Evolutionary conservation across 2,329 filamentous ascomycete species (phyloP), one percentile per base, ranked within the genome.

Genomic region (Lecanosticta acicola): DNA sequence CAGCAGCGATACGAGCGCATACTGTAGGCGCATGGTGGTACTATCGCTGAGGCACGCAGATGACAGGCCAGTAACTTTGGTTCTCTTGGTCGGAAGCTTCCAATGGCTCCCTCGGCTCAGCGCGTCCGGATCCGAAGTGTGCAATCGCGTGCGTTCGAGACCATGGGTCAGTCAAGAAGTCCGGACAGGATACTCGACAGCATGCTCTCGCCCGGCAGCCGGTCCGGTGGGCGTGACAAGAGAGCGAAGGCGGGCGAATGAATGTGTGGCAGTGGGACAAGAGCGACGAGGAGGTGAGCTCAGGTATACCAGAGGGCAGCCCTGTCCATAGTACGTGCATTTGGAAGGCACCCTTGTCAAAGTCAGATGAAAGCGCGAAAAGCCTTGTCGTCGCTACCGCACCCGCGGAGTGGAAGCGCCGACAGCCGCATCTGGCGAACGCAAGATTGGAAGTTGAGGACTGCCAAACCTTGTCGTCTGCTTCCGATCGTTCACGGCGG

Each of bases 1-100:
- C 32, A 50, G 40, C n/a, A 50, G 40, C 5, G 47, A 21, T 35
- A 43, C 32, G 34, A 50, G 39, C 35, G 47, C 39, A 43, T 46
- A 38, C 11, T 50, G 43, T 18, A 50, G 33, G 29, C 47, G 47
- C 47, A 50, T 50, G 10, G 24, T 50, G 32, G 24, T 29, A 7
- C 24, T 5, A 29, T 29, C 11, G n/a, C 24, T 11, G 24, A 7
- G 11, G 5, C 24, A 29, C 7, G 11, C 24, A 29, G 24, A 7
- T 29, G 11, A 5, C 7, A 29, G 7, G 5, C 11, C 24, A 29
- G 24, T 29, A 11, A 11, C 24, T 29, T n/a, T n/a, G n/a, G n/a
- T n/a, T 29, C 24, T 11, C 5, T 17, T 18, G 32, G 17, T 16
- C 11, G 18, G 7, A 10, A 5, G 29, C 13, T 13, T 41, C 20